Conservation (phyloP, 2,329 filamentous ascomycete genomes). For the Sclerotinia minor region DNA sequence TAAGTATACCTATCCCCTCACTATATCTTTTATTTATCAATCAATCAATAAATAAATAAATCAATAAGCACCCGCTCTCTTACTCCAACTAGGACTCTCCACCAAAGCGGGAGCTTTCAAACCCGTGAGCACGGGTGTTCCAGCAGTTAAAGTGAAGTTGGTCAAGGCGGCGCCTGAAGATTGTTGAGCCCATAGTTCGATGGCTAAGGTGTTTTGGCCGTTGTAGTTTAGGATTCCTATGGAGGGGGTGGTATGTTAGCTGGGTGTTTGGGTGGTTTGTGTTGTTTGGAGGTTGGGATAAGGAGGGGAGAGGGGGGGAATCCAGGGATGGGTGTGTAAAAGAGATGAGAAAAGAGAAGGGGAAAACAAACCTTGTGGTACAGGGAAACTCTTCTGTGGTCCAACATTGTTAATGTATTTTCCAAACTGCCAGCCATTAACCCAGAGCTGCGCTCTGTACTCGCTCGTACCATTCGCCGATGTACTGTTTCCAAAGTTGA, state of each 20-base stretch:
- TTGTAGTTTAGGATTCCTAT: conserved; percentile 70
- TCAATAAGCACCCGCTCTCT: conserved; percentile 38
- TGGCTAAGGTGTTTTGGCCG: conserved; percentile 67
- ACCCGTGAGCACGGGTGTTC: conserved; percentile 34
- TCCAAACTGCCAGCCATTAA: conserved; percentile 76
- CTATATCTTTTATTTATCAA: neutral
- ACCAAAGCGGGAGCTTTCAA: conserved; percentile 33
- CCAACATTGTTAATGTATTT: conserved; percentile 72
- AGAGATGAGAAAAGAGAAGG: neutral
- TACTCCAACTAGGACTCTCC: conserved; percentile 35
- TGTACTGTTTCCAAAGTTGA: conserved; percentile 55
- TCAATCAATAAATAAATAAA: no score
- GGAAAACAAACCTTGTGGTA: conserved; percentile 61
- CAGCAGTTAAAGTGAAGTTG: conserved; percentile 35
- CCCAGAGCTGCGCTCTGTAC: conserved; percentile 65
- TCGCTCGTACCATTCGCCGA: conserved; percentile 38
- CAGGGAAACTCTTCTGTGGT: conserved; percentile 69
- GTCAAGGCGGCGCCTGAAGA: conserved; percentile 36
- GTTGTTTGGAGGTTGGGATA: neutral
- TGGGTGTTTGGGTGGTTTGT: neutral
- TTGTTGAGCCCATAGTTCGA: conserved; percentile 64
- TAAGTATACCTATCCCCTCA: no score
- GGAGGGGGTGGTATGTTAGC: conserved; percentile 45
- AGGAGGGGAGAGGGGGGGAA: no score
- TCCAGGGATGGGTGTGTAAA: neutral